Evolutionary conservation across 2,329 filamentous ascomycete species (phyloP).

Genomic region (Xylariales sp.): DNA sequence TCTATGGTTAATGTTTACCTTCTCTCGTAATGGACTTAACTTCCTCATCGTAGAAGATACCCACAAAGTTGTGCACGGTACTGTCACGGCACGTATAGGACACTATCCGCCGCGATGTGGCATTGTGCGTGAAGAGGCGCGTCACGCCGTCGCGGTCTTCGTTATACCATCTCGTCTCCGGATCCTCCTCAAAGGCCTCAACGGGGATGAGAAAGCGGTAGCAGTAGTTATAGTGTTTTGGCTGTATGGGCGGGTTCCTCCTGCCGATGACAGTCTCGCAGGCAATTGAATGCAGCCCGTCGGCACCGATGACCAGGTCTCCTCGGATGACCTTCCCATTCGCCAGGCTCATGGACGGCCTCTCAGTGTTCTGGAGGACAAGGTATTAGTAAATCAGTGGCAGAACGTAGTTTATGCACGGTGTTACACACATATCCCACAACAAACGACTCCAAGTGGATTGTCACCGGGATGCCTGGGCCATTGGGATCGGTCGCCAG

Average conservation of each 20-base stretch:
- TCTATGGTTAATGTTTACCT: neutral
- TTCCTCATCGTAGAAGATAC: constrained; percentile 22
- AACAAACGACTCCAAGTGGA: constrained; percentile 14
- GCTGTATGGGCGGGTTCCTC: constrained; percentile 18
- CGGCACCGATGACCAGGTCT: constrained; percentile 33
- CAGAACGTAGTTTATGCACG: neutral
- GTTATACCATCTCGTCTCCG: constrained; percentile 24
- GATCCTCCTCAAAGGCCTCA: constrained; percentile 22
- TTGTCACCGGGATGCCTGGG: constrained; percentile 16
- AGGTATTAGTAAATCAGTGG: too few species aligned
- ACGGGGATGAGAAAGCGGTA: constrained; percentile 31
- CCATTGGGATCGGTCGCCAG: constrained; percentile 20
- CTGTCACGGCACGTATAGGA: constrained; percentile 26
- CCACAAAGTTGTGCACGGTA: constrained; percentile 29
- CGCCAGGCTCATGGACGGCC: constrained; percentile 18
- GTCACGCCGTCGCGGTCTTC: constrained; percentile 15
- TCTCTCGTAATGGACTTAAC: constrained; percentile 1
- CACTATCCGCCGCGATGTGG: constrained; percentile 21
- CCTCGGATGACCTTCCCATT: constrained; percentile 22
- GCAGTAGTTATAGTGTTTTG: constrained; percentile 25
- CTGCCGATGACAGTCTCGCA: constrained; percentile 21
- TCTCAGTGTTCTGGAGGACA: constrained; percentile 5
- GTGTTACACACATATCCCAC: constrained; percentile 14
- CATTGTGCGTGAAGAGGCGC: constrained; percentile 18
- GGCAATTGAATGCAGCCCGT: constrained; percentile 24